Percentiles rank a stretch among this genome's conserved stretches.
Conservation (phyloP, 768 basidiomycete genomes). For the Tricholoma furcatifolium region DNA sequence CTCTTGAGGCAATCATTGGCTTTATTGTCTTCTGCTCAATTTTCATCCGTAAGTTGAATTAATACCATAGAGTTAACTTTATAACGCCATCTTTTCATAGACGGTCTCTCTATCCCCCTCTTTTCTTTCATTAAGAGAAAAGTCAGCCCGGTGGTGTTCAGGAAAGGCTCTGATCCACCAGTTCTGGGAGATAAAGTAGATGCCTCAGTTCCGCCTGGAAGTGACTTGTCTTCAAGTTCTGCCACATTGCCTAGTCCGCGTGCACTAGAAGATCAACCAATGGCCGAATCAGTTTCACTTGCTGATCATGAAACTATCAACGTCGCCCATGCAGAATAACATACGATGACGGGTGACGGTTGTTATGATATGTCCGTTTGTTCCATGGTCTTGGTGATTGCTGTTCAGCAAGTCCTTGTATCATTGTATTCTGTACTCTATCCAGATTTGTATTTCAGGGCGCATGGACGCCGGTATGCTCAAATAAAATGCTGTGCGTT, state of each 20-base stretch:
- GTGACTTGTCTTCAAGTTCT: background rate
- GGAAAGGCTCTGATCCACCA: background rate
- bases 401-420: no score
- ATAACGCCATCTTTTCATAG: slow-evolving; percentile 3
- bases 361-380: no score
- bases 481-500: no score
- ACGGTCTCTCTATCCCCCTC: slow-evolving; percentile 19
- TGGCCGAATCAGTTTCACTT: no score
- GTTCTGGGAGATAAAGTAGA: background rate
- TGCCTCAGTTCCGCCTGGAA: background rate
- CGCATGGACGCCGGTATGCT: no score
- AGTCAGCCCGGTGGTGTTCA: slow-evolving; percentile 8
- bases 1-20: slow-evolving; percentile 79
- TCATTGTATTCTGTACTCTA: no score
- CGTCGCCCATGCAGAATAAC: no score
- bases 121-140: slow-evolving; percentile 19
- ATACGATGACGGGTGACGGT: no score
- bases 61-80: background rate
- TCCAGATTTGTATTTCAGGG: no score
- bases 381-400: no score
- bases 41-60: slow-evolving; percentile 59
- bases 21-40: slow-evolving; percentile 89
- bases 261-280: background rate
- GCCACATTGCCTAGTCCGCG: background rate
- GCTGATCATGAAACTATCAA: no score